Base-by-base conservation (phyloP, 2,329 filamentous ascomycete genomes). In the Phialocephala subalpina region DNA sequence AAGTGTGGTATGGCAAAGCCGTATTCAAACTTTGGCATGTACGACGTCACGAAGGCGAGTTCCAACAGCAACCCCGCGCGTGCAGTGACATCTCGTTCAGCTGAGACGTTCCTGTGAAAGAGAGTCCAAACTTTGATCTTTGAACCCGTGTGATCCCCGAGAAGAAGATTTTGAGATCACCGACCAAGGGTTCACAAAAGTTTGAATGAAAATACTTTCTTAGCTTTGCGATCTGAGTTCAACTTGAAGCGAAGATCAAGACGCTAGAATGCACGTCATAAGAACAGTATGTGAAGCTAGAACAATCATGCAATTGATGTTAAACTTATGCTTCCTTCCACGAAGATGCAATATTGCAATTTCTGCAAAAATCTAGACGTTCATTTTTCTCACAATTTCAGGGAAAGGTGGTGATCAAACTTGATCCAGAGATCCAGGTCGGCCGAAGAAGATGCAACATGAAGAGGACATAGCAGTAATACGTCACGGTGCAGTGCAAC, bases 231-330 rank as follows among this genome's bases (percentile, higher is more conserved):
- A 27, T 52, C 12, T 25, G n/a, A n/a, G n/a, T 4, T 52, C 20
- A 18, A 18, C 25, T 53, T 14, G 5, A 18, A 3, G 8, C 14
- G 49, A 25, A 49, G 45, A 42, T 16, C 25, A 1, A 18, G 12
- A 33, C 25, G 22, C 49, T 53, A 53, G 49, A 29, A 53, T 53
- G 49, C 49, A 53, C 49, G 49, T 33, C 49, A 53, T 33, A 14
- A n/a, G 18, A n/a, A 18, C 14, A 53, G 27, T 6, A 53, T 11
- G 22, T 20, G 22, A 22, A 49, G 20, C n/a, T 7, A 27, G 49
- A 53, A 29, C 20, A 27, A 53, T 53, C 25, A 53, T 53, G 49
- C 49, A 29, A 18, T 33, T 53, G 49, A 53, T 33, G 14, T 53
- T 25, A 29, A 53, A 18, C 27, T 33, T 22, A 14, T 29, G 18